Evolutionary conservation across 768 basidiomycete species (phyloP).

Genomic region (Tricholoma bakamatsutake): DNA sequence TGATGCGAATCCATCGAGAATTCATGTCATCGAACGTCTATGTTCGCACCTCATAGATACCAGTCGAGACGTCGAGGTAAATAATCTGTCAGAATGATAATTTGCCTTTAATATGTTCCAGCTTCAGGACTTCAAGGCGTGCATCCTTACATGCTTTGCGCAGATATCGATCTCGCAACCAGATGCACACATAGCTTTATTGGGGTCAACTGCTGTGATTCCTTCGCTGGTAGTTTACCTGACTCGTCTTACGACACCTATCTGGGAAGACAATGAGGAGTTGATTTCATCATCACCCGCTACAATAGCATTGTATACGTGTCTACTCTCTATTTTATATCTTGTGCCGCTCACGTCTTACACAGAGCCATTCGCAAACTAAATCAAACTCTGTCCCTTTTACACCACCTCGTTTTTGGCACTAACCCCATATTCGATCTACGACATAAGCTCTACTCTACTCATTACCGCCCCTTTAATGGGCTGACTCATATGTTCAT

Average conservation of each 20-base stretch:
- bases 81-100: neutral
- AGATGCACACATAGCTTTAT: constrained; percentile 30
- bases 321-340: neutral
- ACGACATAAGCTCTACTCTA: constrained; percentile 51
- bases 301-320: constrained; percentile 31
- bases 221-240: constrained; percentile 60
- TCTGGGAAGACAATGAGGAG: constrained; percentile 63
- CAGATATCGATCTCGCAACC: constrained; percentile 34
- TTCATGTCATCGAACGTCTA: constrained; percentile 41
- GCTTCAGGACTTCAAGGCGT: constrained; percentile 25
- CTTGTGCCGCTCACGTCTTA: neutral
- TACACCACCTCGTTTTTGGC: constrained; percentile 59
- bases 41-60: constrained; percentile 44
- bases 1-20: constrained; percentile 21
- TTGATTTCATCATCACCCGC: constrained; percentile 30
- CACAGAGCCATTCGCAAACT: constrained; percentile 45
- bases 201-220: constrained; percentile 49
- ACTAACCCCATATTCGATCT: constrained; percentile 44
- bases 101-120: neutral
- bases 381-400: constrained; percentile 48
- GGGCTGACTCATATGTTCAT: constrained; percentile 66
- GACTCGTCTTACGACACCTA: constrained; percentile 40
- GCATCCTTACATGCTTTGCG: constrained; percentile 36
- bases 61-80: constrained; percentile 37
- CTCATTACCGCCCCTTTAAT: constrained; percentile 49